Conservation (phyloP, 1,139 yeast species). For the Nakaseomyces sp. region DNA sequence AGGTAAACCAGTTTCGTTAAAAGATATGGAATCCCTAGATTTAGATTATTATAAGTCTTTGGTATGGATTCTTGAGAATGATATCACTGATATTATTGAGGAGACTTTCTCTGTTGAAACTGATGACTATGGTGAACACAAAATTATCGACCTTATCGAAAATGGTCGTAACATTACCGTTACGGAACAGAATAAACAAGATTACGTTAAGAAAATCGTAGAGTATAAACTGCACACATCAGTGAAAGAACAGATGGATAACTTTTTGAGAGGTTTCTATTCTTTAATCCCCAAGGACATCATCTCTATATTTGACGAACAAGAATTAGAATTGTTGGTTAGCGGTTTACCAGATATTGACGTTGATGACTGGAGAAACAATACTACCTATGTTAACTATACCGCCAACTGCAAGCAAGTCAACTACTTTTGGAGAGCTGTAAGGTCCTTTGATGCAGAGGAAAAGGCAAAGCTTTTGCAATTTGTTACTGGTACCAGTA, state of each 20-base stretch:
- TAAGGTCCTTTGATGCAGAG: conserved; percentile 85
- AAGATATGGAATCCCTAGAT: conserved; percentile 93
- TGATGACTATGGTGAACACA: conserved; percentile 90
- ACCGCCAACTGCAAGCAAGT: conserved; percentile 79
- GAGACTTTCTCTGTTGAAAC: conserved; percentile 92
- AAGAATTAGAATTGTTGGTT: conserved; percentile 83
- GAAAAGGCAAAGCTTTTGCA: conserved; percentile 90
- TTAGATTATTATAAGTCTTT: conserved; percentile 86
- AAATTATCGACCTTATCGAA: conserved; percentile 67
- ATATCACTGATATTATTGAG: conserved; percentile 91
- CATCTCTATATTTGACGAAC: conserved; percentile 86
- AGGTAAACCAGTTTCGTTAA: conserved; percentile 72
- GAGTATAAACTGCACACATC: conserved; percentile 80
- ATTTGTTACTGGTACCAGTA: conserved; percentile 95
- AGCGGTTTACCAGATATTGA: conserved; percentile 96
- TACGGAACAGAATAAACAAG: conserved; percentile 84
- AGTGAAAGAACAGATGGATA: conserved; percentile 80
- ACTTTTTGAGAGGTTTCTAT: conserved; percentile 80
- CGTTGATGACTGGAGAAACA: conserved; percentile 89
- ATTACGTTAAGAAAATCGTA: conserved; percentile 76
- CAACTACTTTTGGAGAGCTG: conserved; percentile 98
- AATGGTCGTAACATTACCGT: conserved; percentile 79
- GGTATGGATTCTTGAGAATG: conserved; percentile 95
- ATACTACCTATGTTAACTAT: conserved; percentile 76
- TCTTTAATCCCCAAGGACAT: conserved; percentile 85